Evolutionary conservation across 495 filamentous ascomycete species (phyloP).

Genomic region (Oleoguttula mirabilis): DNA sequence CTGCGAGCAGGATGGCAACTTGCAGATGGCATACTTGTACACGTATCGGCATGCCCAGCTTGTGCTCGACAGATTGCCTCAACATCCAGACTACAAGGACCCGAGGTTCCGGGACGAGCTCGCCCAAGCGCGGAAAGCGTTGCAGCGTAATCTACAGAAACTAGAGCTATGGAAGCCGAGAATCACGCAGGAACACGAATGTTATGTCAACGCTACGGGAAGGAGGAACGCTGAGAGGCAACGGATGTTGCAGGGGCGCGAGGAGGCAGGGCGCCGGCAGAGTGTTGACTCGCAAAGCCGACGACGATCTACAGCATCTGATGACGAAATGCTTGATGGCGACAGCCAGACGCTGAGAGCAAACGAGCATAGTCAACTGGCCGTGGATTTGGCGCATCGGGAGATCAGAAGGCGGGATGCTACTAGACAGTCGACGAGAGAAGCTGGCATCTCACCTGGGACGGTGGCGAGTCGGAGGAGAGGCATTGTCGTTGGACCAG

Average conservation of each 20-base stretch:
- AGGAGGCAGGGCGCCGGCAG: too few relatives aligned
- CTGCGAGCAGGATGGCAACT: constrained; percentile 74
- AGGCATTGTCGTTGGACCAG: constrained; percentile 29
- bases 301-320: too few relatives aligned
- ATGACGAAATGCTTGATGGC: constrained; percentile 4
- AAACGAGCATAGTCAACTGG: constrained; percentile 58
- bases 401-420: constrained; percentile 61
- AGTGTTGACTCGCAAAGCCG: too few relatives aligned
- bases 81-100: constrained; percentile 36
- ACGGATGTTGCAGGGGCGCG: constrained; percentile 1
- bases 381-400: constrained; percentile 60
- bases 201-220: constrained; percentile 43
- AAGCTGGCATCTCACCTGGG: constrained; percentile 41
- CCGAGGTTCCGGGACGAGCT: constrained; percentile 38
- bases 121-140: constrained; percentile 39
- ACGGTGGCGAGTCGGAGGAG: constrained; percentile 46
- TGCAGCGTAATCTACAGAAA: constrained; percentile 42
- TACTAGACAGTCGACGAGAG: constrained; percentile 41
- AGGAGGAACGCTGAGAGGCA: constrained; percentile 24
- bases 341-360: constrained; percentile 42
- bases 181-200: constrained; percentile 53
- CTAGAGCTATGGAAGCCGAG: constrained; percentile 56
- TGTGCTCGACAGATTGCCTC: constrained; percentile 29
- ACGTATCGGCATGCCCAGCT: constrained; percentile 71
- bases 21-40: constrained; percentile 76